Conservation (phyloP, 768 basidiomycete species). For the Leucocoprinus leucothites region DNA sequence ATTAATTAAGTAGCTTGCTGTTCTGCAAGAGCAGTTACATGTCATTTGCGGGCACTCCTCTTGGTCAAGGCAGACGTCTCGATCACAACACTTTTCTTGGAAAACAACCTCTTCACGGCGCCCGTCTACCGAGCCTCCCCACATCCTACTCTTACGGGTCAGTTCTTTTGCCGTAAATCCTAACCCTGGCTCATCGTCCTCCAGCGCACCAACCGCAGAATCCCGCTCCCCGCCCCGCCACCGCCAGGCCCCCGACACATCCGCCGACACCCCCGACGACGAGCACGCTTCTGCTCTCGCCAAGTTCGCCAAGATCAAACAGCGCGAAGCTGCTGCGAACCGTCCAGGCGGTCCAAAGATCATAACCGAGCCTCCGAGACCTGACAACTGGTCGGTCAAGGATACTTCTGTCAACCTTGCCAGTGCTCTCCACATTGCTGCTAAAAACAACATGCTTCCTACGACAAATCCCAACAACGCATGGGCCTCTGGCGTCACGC, state of each 20-base stretch:
- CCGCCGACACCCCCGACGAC: conserved; percentile 34
- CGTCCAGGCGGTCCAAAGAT: conserved; percentile 39
- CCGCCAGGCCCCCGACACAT: conserved; percentile 33
- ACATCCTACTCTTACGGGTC: conserved; percentile 74
- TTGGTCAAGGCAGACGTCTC: conserved; percentile 84
- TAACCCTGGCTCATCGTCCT: conserved; percentile 14
- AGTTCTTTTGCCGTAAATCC: conserved; percentile 22
- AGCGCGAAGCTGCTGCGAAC: conserved; percentile 32
- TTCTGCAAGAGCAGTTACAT: conserved; percentile 41
- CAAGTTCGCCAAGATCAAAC: conserved; percentile 41
- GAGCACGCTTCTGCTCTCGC: conserved; percentile 38
- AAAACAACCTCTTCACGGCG: conserved; percentile 41
- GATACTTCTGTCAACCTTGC: conserved; percentile 89
- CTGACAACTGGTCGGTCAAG: conserved; percentile 70
- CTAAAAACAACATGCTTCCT: conserved; percentile 35
- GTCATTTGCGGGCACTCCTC: conserved; percentile 83
- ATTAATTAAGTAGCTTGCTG: neutral
- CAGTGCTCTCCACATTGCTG: conserved; percentile 71
- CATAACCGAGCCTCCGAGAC: conserved; percentile 49
- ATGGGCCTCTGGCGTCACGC: conserved; percentile 59
- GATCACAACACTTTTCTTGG: conserved; percentile 78
- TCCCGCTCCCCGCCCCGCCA: conserved; percentile 60
- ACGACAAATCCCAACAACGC: conserved; percentile 50
- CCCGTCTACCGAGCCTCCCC: conserved; percentile 38
- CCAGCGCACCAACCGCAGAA: conserved; percentile 52